A percentile compares a stretch with the other conserved stretches of the same genome.
Conservation (phyloP, 2,329 filamentous ascomycete genomes). For the Stemphylium beticola region DNA sequence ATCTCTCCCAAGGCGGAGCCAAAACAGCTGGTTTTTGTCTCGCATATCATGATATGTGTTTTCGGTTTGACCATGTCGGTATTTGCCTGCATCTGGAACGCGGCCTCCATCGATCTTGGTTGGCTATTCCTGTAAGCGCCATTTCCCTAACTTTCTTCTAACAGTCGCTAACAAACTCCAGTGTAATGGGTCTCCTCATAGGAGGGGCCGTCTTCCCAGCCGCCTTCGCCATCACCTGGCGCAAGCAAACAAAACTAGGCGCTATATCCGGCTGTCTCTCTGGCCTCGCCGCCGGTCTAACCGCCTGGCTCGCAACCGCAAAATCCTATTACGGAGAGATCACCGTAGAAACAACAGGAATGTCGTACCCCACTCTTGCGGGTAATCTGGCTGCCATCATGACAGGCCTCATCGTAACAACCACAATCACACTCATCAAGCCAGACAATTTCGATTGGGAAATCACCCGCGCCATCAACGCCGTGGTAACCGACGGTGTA, state of each 20-base stretch:
- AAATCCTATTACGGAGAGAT: constrained; percentile 48
- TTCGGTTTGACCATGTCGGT: constrained; percentile 51
- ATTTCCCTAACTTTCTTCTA: not conserved
- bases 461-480: constrained; percentile 48
- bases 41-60: constrained; percentile 49
- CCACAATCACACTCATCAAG: constrained; percentile 45
- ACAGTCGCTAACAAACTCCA: constrained; percentile 18
- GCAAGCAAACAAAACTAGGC: constrained; percentile 39
- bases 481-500: constrained; percentile 24
- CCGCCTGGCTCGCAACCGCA: constrained; percentile 47
- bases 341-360: constrained; percentile 49
- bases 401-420: constrained; percentile 42
- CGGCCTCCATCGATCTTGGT: constrained; percentile 49
- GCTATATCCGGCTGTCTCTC: constrained; percentile 43
- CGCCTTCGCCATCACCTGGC: constrained; percentile 48
- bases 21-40: constrained; percentile 48
- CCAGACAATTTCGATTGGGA: constrained; percentile 50
- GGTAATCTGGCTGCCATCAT: constrained; percentile 48
- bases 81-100: constrained; percentile 49
- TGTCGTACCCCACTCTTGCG: constrained; percentile 49
- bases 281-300: constrained; percentile 45
- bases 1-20: constrained; percentile 47
- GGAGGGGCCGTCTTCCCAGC: constrained; percentile 51
- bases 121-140: constrained; percentile 47
- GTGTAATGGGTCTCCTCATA: constrained; percentile 52